These are phyloP conservation scores for Saksenaea oblongispora DNA, from an alignment of 371 early-diverging fungal genomes.

Conservation along the genomic window DNA sequence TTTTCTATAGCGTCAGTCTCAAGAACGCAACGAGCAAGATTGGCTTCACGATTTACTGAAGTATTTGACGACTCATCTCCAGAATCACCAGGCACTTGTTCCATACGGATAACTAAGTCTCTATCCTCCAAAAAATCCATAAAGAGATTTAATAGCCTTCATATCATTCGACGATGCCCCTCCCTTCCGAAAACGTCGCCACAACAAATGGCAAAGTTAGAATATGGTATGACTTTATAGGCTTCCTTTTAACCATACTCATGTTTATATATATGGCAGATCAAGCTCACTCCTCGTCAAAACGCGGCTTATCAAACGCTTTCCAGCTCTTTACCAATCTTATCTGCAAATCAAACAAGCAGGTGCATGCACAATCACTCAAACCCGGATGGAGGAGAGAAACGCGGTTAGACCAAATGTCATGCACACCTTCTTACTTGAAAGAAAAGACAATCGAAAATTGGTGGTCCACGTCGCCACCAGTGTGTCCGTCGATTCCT, in stretches of 20 bases:
- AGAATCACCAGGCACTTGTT: neutral
- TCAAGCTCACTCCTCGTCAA: neutral
- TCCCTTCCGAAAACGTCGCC: neutral
- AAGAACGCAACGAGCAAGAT: constrained; percentile 19
- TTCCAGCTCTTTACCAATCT: neutral
- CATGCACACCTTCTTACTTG: neutral
- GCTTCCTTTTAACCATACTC: neutral
- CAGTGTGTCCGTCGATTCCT: neutral
- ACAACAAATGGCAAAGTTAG: neutral
- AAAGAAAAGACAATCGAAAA: neutral
- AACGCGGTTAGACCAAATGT: neutral
- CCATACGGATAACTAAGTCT: neutral
- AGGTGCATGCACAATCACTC: neutral
- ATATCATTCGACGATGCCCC: neutral
- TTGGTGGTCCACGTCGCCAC: constrained; percentile 1
- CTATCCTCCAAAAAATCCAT: neutral
- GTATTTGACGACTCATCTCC: neutral
- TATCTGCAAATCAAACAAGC: neutral
- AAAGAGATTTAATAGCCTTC: neutral
- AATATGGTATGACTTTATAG: neutral
- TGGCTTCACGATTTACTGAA: neutral
- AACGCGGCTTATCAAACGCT: neutral
- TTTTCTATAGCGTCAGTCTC: constrained; percentile 14
- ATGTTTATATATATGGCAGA: neutral
- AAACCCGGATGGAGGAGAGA: neutral